A percentile compares a stretch with the other conserved stretches of the same genome.
These are phyloP conservation scores for Calocybe gangraenosa DNA, from an alignment of 768 basidiomycete genomes.

Conservation along the genomic window DNA sequence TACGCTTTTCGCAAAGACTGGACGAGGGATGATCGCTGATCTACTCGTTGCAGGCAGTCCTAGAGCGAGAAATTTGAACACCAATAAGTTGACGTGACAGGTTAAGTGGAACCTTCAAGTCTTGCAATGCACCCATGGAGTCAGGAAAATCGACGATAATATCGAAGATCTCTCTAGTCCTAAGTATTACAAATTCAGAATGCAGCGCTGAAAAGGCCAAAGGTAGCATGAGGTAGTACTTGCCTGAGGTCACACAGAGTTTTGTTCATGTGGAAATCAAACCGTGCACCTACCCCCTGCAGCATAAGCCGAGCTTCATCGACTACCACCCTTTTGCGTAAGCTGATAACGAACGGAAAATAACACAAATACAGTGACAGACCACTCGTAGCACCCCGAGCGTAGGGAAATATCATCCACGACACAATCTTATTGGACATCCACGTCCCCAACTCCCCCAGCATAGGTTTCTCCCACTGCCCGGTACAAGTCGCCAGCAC, in stretches of 20 bases:
- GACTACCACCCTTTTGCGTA: slow-evolving; percentile 43
- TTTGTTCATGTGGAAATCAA: slow-evolving; percentile 93
- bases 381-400: slow-evolving; percentile 58
- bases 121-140: slow-evolving; percentile 77
- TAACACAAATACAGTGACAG: slow-evolving; percentile 16
- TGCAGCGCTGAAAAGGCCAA: not conserved
- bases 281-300: slow-evolving; percentile 72
- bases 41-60: slow-evolving; percentile 80
- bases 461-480: slow-evolving; percentile 65
- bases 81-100: not conserved
- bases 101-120: slow-evolving; percentile 82
- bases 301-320: slow-evolving; percentile 72
- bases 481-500: slow-evolving; percentile 62
- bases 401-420: slow-evolving; percentile 84
- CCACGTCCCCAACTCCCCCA: slow-evolving; percentile 65
- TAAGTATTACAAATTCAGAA: slow-evolving; percentile 19
- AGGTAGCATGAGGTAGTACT: too few species aligned
- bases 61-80: not conserved
- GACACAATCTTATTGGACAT: slow-evolving; percentile 76
- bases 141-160: slow-evolving; percentile 95
- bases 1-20: slow-evolving; percentile 77
- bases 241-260: slow-evolving; percentile 84
- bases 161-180: slow-evolving; percentile 85
- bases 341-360: slow-evolving; percentile 1
- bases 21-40: slow-evolving; percentile 74